Evolutionary conservation across 176 grass and related monocot species (phyloP).

Genomic region (Elymus sibiricus): DNA sequence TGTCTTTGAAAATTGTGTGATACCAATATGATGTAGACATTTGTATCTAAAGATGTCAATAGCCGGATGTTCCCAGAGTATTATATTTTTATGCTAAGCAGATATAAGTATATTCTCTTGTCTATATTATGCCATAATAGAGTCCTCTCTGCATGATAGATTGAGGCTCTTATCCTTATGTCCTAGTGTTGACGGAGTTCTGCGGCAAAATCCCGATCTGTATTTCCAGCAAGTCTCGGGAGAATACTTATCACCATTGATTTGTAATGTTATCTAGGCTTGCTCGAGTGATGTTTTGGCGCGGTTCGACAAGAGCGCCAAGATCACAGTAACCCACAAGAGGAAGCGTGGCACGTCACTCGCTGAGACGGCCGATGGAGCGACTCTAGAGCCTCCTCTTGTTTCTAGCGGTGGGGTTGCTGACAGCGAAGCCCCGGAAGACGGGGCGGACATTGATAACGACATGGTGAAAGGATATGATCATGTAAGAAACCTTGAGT

Average conservation of each 20-base stretch:
- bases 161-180: too few relatives aligned
- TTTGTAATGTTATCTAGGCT: not conserved
- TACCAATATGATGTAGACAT: not conserved
- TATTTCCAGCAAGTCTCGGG: too few relatives aligned
- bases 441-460: not conserved
- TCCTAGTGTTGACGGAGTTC: too few relatives aligned
- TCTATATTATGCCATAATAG: not conserved
- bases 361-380: not conserved
- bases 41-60: not conserved
- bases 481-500: conserved; percentile 37
- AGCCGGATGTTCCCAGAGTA: not conserved
- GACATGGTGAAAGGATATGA: conserved; percentile 2
- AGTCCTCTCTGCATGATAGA: not conserved
- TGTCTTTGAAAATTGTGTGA: not conserved
- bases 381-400: not conserved
- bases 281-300: not conserved
- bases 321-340: conserved; percentile 50
- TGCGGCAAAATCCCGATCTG: too few relatives aligned
- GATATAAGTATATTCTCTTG: not conserved
- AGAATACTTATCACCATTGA: too few relatives aligned
- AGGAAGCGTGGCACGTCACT: conserved; percentile 39
- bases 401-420: conserved; percentile 5
- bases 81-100: not conserved
- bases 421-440: not conserved
- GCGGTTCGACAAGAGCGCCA: conserved; percentile 15